Conservation (phyloP, 2,329 filamentous ascomycete genomes). For the Saccharata proteae region DNA sequence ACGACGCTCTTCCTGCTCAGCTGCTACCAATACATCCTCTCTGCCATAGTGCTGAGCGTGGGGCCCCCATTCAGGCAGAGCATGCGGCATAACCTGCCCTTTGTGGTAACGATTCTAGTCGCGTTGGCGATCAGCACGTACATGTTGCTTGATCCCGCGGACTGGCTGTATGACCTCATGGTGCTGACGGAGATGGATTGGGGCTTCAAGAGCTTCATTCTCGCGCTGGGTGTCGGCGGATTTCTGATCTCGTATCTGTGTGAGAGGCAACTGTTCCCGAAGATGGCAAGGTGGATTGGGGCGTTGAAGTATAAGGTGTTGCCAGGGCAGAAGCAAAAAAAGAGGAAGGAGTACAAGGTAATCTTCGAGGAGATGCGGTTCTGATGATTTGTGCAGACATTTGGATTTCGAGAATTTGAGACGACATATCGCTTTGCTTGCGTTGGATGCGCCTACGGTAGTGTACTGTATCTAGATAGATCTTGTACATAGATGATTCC, state of each 20-base stretch:
- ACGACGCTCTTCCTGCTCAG: constrained; percentile 80
- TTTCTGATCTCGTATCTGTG: constrained; percentile 57
- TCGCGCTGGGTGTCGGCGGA: constrained; percentile 57
- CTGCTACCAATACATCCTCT: constrained; percentile 90
- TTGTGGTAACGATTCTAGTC: constrained; percentile 48
- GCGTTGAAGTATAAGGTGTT: constrained; percentile 43
- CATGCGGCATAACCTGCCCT: constrained; percentile 54
- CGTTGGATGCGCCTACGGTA: too few relatives aligned
- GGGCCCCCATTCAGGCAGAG: constrained; percentile 79
- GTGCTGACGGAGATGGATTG: constrained; percentile 67
- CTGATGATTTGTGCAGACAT: too few relatives aligned
- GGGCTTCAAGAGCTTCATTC: constrained; percentile 60
- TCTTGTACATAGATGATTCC: too few relatives aligned
- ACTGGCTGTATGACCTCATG: constrained; percentile 64
- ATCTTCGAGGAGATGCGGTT: constrained; percentile 32
- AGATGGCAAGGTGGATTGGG: constrained; percentile 56
- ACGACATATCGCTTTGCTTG: too few relatives aligned
- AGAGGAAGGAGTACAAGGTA: constrained; percentile 78
- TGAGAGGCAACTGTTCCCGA: constrained; percentile 60
- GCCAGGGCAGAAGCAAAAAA: constrained; percentile 53
- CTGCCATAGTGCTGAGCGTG: constrained; percentile 80
- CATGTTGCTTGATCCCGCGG: constrained; percentile 66
- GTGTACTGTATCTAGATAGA: too few relatives aligned
- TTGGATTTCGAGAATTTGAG: too few relatives aligned
- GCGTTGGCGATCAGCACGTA: constrained; percentile 59